Conservation (phyloP, 305 asterid genomes). For the Fraxinus sp. region DNA sequence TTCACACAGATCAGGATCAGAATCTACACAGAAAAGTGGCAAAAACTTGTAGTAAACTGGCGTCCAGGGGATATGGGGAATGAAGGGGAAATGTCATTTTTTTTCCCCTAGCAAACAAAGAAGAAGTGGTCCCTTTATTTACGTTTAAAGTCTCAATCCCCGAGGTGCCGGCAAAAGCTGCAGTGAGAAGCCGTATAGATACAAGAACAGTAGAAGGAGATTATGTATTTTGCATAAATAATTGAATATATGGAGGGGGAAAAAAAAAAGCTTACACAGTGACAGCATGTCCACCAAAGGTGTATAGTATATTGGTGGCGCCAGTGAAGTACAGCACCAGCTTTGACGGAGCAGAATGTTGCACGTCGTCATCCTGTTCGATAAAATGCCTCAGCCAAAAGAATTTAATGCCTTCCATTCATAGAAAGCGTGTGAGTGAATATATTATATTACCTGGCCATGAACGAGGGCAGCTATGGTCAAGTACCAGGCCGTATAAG, state of each 20-base stretch:
- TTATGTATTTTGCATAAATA: too few relatives aligned
- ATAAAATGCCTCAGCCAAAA: neutral
- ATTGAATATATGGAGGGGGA: neutral
- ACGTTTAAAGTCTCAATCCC: slow-evolving; percentile 33
- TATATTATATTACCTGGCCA: slow-evolving; percentile 71
- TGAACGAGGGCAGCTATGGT: slow-evolving; percentile 67
- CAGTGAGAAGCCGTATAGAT: slow-evolving; percentile 47
- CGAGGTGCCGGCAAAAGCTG: slow-evolving; percentile 77
- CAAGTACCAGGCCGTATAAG: slow-evolving; percentile 93
- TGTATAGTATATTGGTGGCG: slow-evolving; percentile 86
- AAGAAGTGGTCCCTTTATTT: slow-evolving; percentile 34
- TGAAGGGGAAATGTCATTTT: neutral
- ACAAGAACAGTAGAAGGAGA: slow-evolving; percentile 23
- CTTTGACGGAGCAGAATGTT: slow-evolving; percentile 73
- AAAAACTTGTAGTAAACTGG: neutral
- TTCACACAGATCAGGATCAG: neutral
- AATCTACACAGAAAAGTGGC: neutral
- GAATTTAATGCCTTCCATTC: neutral
- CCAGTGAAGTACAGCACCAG: slow-evolving; percentile 85
- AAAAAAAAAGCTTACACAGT: slow-evolving; percentile 64
- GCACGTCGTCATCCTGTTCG: slow-evolving; percentile 58
- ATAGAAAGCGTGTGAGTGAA: neutral
- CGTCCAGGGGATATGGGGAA: neutral
- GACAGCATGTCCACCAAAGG: slow-evolving; percentile 97
- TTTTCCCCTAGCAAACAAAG: slow-evolving; percentile 19